Evolutionary conservation across 2,329 filamentous ascomycete species (phyloP), one percentile per base, ranked within the genome.

Genomic region (Penicillium expansum): DNA sequence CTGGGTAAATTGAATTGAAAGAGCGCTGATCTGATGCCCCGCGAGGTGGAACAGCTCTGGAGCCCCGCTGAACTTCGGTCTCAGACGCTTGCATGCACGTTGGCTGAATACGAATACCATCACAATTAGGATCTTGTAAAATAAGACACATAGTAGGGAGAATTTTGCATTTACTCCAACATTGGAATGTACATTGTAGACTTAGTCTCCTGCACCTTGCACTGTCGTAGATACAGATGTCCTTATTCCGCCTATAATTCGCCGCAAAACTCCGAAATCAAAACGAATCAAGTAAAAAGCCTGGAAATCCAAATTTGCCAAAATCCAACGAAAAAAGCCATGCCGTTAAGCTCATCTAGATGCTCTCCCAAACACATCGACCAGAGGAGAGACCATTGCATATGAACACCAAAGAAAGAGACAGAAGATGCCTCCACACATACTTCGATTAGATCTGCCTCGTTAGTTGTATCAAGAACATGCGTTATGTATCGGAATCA

Each of bases 351-450:
- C 29, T 29, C 11, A 42, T 48, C 20, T 48, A 27, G 20, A 18
- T 16, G 39, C 24, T 29, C n/a, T 6, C 33, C 18, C 6, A 5
- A 33, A 14, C 14, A 41, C 14, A 51, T 42, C 37, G 16, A 42
- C 1, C 20, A 29, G 35, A 18, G 22, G 13, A 43, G 27, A 48
- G 38, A 27, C 35, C 13, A 5, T 39, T 43, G 44, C 16, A 43
- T 22, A 38, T 33, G 37, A 58, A 22, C 38, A 30, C 24, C 16
- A 37, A 44, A 56, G 49, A 48, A 43, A 56, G 52, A 18, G 11
- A 4, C 52, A 43, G 44, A 43, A 45, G n/a, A 61, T 45, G 47
- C 37, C 56, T 56, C 27, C 43, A 55, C 48, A 44, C 51, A 54
- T 44, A 33, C 45, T 35, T 27, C 3, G 1, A 33, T 48, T 27